Conservation (phyloP, 2,329 filamentous ascomycete genomes). For the Biscogniauxia mediterranea region DNA sequence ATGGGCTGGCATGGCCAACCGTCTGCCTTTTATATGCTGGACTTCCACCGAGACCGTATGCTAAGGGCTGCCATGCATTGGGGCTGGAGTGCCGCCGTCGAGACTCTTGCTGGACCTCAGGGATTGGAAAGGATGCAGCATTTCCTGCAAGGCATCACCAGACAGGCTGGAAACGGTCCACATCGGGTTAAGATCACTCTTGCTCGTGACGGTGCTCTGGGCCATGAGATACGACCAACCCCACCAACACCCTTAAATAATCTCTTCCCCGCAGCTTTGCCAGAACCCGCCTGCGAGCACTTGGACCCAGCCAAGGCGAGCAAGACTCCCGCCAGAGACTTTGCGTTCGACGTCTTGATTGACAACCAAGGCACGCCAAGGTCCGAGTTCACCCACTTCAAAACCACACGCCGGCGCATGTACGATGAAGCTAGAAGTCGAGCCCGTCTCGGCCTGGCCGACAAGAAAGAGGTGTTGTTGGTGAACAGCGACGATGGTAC, state of each 20-base stretch:
- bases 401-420: constrained; percentile 72
- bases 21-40: constrained; percentile 75
- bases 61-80: constrained; percentile 60
- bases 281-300: constrained; percentile 38
- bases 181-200: constrained; percentile 57
- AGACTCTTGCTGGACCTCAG: constrained; percentile 42
- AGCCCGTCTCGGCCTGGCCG: constrained; percentile 49
- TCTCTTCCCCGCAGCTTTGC: constrained; percentile 57
- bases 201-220: constrained; percentile 45
- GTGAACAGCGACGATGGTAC: constrained; percentile 58
- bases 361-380: constrained; percentile 41
- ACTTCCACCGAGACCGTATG: constrained; percentile 75
- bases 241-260: constrained; percentile 32
- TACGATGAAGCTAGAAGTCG: constrained; percentile 71
- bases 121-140: constrained; percentile 45
- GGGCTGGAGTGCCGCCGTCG: constrained; percentile 49
- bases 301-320: constrained; percentile 9
- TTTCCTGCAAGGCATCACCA: constrained; percentile 34
- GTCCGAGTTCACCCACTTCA: constrained; percentile 75
- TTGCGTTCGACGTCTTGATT: constrained; percentile 43
- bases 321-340: constrained; percentile 24
- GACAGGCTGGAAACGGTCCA: constrained; percentile 32
- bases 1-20: constrained; percentile 53
- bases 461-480: constrained; percentile 71
- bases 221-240: constrained; percentile 37